These are phyloP conservation scores for Leishmania lainsoni DNA, from an alignment of 208 protist genomes.

Conservation along the genomic window DNA sequence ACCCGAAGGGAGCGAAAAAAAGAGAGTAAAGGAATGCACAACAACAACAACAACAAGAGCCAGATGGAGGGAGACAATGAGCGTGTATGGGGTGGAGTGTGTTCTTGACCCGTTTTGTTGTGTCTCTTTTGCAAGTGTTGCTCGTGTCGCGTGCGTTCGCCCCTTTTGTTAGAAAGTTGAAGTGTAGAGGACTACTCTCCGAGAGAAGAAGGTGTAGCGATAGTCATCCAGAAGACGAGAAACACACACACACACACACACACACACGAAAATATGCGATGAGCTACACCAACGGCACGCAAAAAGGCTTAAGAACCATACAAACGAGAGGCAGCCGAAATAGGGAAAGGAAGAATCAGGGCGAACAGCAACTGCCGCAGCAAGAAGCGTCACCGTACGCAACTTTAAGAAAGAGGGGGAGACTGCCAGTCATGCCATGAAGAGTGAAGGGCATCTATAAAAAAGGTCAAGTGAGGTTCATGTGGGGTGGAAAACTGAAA, in stretches of 20 bases:
- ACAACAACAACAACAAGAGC: not conserved
- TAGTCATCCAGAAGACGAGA: too few relatives aligned
- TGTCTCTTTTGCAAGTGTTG: slow-evolving; percentile 12
- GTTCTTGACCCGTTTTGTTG: slow-evolving; percentile 17
- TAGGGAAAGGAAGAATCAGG: too few relatives aligned
- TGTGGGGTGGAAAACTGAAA: not conserved
- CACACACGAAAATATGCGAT: too few relatives aligned
- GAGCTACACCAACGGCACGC: too few relatives aligned
- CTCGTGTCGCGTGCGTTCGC: not conserved
- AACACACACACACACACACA: too few relatives aligned
- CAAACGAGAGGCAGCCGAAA: too few relatives aligned
- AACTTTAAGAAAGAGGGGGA: not conserved
- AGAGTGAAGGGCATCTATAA: not conserved
- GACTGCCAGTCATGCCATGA: not conserved
- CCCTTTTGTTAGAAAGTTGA: too few relatives aligned
- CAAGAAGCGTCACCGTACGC: not conserved
- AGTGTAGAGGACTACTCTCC: too few relatives aligned
- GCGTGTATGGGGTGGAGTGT: not conserved
- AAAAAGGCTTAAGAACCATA: too few relatives aligned
- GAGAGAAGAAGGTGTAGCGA: too few relatives aligned
- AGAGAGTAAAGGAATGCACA: not conserved
- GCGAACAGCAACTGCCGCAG: not conserved
- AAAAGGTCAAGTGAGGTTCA: too few relatives aligned
- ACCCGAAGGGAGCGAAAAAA: not conserved
- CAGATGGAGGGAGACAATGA: too few relatives aligned